Evolutionary conservation across 1,139 yeast genomes (phyloP).

Genomic region (Komagataea norvegica): DNA sequence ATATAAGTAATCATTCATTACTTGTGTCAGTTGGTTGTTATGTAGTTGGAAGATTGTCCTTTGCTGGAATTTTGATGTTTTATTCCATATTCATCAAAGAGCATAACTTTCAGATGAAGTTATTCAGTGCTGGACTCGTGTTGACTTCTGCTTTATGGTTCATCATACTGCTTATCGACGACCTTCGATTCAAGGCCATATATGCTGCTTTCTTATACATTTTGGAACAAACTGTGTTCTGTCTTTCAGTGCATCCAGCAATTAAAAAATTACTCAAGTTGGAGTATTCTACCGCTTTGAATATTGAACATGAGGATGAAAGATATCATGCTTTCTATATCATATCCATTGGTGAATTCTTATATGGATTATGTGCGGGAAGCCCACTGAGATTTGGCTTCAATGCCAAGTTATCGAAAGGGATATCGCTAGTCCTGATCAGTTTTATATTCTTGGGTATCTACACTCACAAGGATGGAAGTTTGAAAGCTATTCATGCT

Average conservation of each 20-base stretch:
- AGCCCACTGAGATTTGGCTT: slow-evolving; percentile 47
- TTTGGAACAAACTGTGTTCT: slow-evolving; percentile 39
- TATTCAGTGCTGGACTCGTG: slow-evolving; percentile 34
- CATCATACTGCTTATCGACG: slow-evolving; percentile 39
- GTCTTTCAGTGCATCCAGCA: slow-evolving; percentile 41
- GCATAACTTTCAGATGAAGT: slow-evolving; percentile 48
- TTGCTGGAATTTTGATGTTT: slow-evolving; percentile 33
- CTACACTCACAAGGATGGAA: slow-evolving; percentile 52
- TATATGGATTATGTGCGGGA: slow-evolving; percentile 52
- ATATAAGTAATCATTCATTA: slow-evolving; percentile 33
- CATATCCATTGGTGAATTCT: slow-evolving; percentile 63
- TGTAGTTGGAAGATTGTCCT: slow-evolving; percentile 41
- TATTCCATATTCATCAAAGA: slow-evolving; percentile 51
- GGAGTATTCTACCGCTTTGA: slow-evolving; percentile 53
- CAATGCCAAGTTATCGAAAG: slow-evolving; percentile 42
- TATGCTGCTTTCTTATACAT: slow-evolving; percentile 39
- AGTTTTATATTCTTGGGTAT: slow-evolving; percentile 52
- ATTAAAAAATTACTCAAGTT: slow-evolving; percentile 39
- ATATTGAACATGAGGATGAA: slow-evolving; percentile 66
- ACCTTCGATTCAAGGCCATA: slow-evolving; percentile 43
- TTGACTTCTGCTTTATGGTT: slow-evolving; percentile 42
- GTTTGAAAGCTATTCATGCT: slow-evolving; percentile 48
- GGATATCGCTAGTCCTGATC: slow-evolving; percentile 44
- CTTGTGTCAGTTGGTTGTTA: slow-evolving; percentile 40
- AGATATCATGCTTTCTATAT: slow-evolving; percentile 54